Evolutionary conservation across 768 basidiomycete genomes (phyloP), one percentile per base, ranked within the genome.

Genomic region (Russula emetica): DNA sequence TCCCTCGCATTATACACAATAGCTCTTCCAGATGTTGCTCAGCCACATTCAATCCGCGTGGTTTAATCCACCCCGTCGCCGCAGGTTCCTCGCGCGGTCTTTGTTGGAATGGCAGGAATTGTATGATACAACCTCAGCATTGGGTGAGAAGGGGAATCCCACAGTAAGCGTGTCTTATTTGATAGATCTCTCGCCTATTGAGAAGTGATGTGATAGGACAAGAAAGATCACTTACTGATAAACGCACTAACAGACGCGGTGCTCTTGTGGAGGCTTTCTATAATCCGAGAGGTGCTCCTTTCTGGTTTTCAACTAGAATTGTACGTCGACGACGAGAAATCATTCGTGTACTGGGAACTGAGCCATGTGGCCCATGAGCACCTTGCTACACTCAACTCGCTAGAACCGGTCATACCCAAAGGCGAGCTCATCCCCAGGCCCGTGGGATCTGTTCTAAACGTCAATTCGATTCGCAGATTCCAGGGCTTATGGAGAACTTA

Each of bases 291-390:
- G 67, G 78, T 94, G 16, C 73, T 92, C 5, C 76, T 87, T 50
- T 86, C 89, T 1, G 92, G 88, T 2, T 88, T 90, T 66, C 89
- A 92, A 72, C 73, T 92, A 24, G 87, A 89, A 51, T 72, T 94
- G 8, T 90, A 92, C 69, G 77, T 82, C 24, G 72, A 78, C 0
- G 82, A 87, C 49, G 92, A 94, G 70, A 81, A 77, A 38, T 77
- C 86, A 0, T 83, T 90, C 65, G 86, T 90, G 2, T 92, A 92
- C 73, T 92, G 89, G 86, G 89, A 89, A 69, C 75, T 78, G 6
- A 71, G 80, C 3, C 78, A 80, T 50, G 79, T 91, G 3, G 74
- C 87, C 1, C 82, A 85, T 22, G 73, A 73, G 26, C 85, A 90
- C 67, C 69, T 88, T 10, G 72, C 74, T 3, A 81, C 77, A 62